Evolutionary conservation across 495 filamentous ascomycete genomes (phyloP).

Genomic region (Aspergillus sparsus): DNA sequence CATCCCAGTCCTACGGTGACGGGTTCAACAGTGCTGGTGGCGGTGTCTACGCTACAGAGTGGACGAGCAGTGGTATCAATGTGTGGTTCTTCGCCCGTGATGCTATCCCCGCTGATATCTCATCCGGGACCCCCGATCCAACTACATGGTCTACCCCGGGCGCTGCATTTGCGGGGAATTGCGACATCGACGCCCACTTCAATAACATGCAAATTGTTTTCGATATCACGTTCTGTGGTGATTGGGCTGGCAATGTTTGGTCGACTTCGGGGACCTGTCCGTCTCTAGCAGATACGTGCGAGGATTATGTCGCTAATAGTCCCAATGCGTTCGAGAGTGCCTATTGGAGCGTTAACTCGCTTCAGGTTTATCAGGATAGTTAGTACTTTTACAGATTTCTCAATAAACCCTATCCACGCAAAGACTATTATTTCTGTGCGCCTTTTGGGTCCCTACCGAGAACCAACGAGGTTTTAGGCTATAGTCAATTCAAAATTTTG

Average conservation of each 20-base stretch:
- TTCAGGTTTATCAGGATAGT: background rate
- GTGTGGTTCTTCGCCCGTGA: slow-evolving; percentile 60
- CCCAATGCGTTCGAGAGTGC: background rate
- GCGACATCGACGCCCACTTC: slow-evolving; percentile 63
- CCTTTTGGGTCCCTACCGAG: too few relatives aligned
- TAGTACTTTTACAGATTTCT: too few relatives aligned
- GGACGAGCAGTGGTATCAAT: slow-evolving; percentile 57
- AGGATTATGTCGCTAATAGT: background rate
- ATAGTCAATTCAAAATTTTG: too few relatives aligned
- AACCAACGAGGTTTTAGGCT: too few relatives aligned
- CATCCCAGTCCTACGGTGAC: slow-evolving; percentile 51
- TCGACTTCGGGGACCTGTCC: background rate
- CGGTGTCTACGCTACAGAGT: slow-evolving; percentile 66
- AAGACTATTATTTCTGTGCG: too few relatives aligned
- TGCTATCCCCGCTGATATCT: slow-evolving; percentile 54
- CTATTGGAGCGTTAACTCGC: background rate
- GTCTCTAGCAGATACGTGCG: background rate
- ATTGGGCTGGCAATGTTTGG: background rate
- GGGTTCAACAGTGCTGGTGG: slow-evolving; percentile 60
- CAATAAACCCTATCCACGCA: too few relatives aligned
- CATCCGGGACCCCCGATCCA: slow-evolving; percentile 53
- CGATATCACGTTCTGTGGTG: background rate
- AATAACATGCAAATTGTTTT: slow-evolving; percentile 59
- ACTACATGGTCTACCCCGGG: slow-evolving; percentile 58
- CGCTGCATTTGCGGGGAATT: slow-evolving; percentile 59